Base-by-base conservation (phyloP, 208 protist genomes). In the Phytomonas sp. region DNA sequence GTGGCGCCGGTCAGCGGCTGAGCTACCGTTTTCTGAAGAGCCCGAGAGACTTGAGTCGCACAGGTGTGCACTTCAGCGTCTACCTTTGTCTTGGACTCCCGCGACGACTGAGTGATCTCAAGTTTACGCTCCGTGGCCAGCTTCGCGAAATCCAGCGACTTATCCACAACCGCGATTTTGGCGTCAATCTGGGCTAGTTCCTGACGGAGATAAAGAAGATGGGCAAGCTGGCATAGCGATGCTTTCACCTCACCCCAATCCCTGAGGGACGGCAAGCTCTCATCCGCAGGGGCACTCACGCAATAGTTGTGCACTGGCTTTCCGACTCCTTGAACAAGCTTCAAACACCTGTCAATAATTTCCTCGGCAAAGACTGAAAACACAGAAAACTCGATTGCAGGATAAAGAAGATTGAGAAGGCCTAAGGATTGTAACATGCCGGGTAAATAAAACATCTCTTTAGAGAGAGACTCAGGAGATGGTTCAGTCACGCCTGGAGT, bases 321-420 rank as follows among this genome's bases (percentile, higher is more conserved):
- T 40, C 76, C 75, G 32, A 94, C 67, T 60, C 91, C 81, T 30
- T 82, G 77, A 30, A 93, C 64, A 36, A 90, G 76, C 30, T 72
- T 66, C 60, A 96, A 66, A 4, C 80, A 79, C 46, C 79, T 68
- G 69, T 89, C 72, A 66, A 96, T 87, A n/a, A 87, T 84, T 72
- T 96, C 91, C 72, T 91, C 86, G 3, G 91, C 88, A 80, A 94
- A 93, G 13, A 90, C 87, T 28, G 88, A 87, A 72, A 96, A 96
- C 53, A 93, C 84, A 64, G 84, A 80, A 71, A 92, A 86, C 77
- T 93, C 85, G 8, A 96, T 70, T n/a, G 83, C 87, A 30, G 85
- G 85, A 71, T 96, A 93, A 13, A 96, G 81, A 43, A 83, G 75
- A 7, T 82, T 70, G 37, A 96, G 73, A 67, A 96, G 75, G 32